These are phyloP conservation scores for Beta lomatogona DNA, from an alignment of 179 eudicot species.

Conservation along the genomic window DNA sequence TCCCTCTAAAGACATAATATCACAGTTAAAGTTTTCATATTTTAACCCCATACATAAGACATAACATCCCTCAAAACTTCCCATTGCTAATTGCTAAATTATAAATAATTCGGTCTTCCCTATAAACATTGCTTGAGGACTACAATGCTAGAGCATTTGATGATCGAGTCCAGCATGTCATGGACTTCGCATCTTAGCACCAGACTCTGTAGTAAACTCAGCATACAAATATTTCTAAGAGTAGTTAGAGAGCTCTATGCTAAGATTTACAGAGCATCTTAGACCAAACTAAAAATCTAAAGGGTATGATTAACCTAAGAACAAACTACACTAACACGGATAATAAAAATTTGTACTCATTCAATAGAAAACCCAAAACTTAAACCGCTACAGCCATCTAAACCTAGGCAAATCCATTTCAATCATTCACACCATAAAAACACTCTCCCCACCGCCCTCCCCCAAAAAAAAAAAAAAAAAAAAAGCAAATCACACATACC, in stretches of 20 bases:
- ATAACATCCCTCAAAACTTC: not conserved
- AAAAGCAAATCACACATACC: not conserved
- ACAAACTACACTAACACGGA: not conserved
- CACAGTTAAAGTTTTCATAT: not conserved
- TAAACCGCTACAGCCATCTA: not conserved
- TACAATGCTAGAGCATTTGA: not conserved
- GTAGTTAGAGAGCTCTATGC: not conserved
- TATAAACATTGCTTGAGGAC: not conserved
- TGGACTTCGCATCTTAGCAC: not conserved
- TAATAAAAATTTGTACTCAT: not conserved
- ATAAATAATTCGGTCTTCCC: not conserved
- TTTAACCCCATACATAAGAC: not conserved
- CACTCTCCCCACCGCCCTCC: not conserved
- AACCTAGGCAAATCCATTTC: not conserved
- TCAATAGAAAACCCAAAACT: not conserved
- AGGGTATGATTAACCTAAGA: not conserved
- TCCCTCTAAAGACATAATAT: not conserved
- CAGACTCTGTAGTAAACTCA: not conserved
- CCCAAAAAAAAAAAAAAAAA: too few species aligned
- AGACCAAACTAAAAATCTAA: not conserved
- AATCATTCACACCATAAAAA: not conserved
- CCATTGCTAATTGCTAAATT: not conserved
- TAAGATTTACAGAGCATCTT: not conserved
- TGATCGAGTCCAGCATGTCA: not conserved
- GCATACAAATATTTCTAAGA: not conserved